Conservation (phyloP, 257 asterid species). For the Nicotiana noctiflora region DNA sequence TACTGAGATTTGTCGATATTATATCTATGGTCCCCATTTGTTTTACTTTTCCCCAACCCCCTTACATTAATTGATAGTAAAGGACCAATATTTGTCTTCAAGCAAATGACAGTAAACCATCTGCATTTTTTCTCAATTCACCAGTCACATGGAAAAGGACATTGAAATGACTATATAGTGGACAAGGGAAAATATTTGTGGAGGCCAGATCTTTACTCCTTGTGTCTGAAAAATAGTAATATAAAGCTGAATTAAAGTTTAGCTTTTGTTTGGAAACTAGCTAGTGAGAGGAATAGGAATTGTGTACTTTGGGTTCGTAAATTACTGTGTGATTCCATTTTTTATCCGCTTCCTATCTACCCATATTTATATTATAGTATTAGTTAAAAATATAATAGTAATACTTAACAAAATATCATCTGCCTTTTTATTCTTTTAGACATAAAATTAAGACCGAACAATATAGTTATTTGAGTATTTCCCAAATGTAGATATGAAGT, state of each 20-base stretch:
- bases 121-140: not conserved
- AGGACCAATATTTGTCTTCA: not conserved
- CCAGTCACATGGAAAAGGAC: not conserved
- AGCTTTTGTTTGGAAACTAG: not conserved
- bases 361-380: too few species aligned
- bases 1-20: not conserved
- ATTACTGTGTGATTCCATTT: too few species aligned
- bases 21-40: not conserved
- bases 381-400: too few species aligned
- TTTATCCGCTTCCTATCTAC: too few species aligned
- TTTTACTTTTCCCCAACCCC: not conserved
- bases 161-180: not conserved
- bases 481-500: too few species aligned
- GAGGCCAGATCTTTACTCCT: not conserved
- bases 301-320: too few species aligned
- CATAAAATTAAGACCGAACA: too few species aligned
- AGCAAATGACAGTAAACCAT: not conserved
- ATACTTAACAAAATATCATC: too few species aligned
- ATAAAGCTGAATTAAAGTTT: not conserved
- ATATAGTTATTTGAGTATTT: too few species aligned
- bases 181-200: not conserved
- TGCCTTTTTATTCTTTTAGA: too few species aligned
- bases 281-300: not conserved
- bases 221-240: not conserved
- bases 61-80: too few species aligned